Base-by-base conservation (phyloP, 1,284 basidiomycete species). In the Stygiomarasmius scandens region DNA sequence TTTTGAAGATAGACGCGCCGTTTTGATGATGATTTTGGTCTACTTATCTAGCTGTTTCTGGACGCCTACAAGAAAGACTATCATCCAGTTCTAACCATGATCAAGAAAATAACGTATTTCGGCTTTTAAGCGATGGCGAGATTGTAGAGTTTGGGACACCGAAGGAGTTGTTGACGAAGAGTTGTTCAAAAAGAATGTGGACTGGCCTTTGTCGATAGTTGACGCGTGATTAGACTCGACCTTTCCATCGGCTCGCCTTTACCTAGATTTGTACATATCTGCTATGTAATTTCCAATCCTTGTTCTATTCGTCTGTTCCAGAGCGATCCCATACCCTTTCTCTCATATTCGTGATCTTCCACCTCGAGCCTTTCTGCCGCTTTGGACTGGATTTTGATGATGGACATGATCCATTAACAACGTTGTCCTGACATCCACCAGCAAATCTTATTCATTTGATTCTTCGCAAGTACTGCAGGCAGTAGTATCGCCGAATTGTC, bases 131-230 rank as follows among this genome's bases (percentile, higher is more conserved):
- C 54, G 84, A 87, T 5, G 85, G 85, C 10, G 74, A 79, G 51
- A 78, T 92, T 47, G 72, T 81, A 3, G 89, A 92, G 67, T 90
- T 89, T 67, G 93, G 89, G 61, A 79, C 83, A 3, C 92, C 93
- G 0, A 73, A 71, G 58, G 79, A 73, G n/a, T 72, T 95, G 49
- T 72, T 94, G 32, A 68, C 69, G 11, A 83, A 77, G 54, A 71
- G 75, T 14, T 95, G 80, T 93, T 91, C 67, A 74, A 77, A 49
- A 78, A 80, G 55, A 88, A 85, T 66, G 77, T 82, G 1, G 86
- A 89, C 60, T 87, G 84, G 82, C 66, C 71, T 23, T 27, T 69
- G 11, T 61, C 63, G 63, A 62, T 24, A 50, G 20, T 47, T 24
- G 29, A 41, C 32, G 46, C 23, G n/a, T 48, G 29, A 41, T 20